A percentile compares a stretch with the other conserved stretches of the same genome.
Conservation (phyloP, 805 yeast genomes). For the Saccharomycopsis amapae region DNA sequence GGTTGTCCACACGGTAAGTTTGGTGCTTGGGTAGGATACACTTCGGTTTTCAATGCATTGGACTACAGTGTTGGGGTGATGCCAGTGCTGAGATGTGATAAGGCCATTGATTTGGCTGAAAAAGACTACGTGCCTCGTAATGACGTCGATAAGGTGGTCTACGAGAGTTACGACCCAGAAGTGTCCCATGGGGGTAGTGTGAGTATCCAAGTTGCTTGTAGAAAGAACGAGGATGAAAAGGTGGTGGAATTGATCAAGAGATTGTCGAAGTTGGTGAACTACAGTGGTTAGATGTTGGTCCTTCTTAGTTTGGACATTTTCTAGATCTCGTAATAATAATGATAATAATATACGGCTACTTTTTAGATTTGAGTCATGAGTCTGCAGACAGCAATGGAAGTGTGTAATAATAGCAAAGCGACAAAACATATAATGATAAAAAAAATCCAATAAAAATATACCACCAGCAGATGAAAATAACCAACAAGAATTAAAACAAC, state of each 20-base stretch:
- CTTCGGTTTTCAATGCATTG: conserved; percentile 35
- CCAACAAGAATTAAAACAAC: no score
- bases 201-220: conserved; percentile 59
- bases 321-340: no score
- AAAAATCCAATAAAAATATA: no score
- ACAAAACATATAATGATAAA: no score
- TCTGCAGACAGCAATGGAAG: no score
- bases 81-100: conserved; percentile 43
- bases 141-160: conserved; percentile 38
- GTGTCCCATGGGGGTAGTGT: conserved; percentile 55
- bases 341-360: no score
- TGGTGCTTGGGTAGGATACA: conserved; percentile 34
- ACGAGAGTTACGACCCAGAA: conserved; percentile 42
- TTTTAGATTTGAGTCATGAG: no score
- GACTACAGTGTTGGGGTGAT: conserved; percentile 37
- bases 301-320: no score
- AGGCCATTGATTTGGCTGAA: conserved; percentile 31
- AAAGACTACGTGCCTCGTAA: conserved; percentile 29
- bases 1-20: conserved; percentile 32
- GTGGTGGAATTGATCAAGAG: conserved; percentile 41
- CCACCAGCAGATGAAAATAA: no score
- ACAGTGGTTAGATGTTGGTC: conserved; percentile 1
- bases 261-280: conserved; percentile 23
- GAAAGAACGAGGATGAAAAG: conserved; percentile 55
- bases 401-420: no score